These are phyloP conservation scores for Syzygium syzygioides DNA, from an alignment of 441 rosid species.

Conservation along the genomic window DNA sequence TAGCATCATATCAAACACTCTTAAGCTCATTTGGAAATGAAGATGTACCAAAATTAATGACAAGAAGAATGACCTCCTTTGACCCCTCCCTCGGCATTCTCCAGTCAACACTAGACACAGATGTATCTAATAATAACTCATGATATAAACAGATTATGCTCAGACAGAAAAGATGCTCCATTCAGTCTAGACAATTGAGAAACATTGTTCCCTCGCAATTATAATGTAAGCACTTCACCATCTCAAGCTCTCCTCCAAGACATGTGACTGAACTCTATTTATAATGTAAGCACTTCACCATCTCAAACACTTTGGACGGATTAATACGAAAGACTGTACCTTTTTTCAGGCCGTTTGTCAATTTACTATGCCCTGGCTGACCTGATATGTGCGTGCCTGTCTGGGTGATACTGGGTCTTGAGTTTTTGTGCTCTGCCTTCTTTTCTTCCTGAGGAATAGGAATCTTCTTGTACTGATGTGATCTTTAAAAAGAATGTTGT, in stretches of 20 bases:
- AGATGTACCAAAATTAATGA: neutral
- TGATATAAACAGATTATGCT: neutral
- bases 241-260: neutral
- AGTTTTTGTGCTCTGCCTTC: constrained; percentile 38
- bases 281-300: neutral
- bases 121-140: neutral
- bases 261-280: neutral
- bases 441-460: constrained; percentile 31
- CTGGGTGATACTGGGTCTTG: constrained; percentile 32
- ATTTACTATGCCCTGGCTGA: constrained; percentile 25
- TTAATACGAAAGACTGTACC: neutral
- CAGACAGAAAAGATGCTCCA: neutral
- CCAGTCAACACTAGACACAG: neutral
- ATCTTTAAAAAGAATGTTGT: neutral
- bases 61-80: neutral
- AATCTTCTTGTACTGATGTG: neutral
- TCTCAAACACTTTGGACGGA: constrained; percentile 15
- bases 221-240: neutral
- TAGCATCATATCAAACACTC: neutral
- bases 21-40: neutral
- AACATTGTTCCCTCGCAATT: neutral
- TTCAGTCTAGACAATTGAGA: neutral
- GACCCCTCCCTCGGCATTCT: neutral
- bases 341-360: neutral
- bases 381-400: constrained; percentile 45